These are phyloP conservation scores for Fusarium succisae DNA, from an alignment of 2,329 filamentous ascomycete genomes.

Conservation along the genomic window DNA sequence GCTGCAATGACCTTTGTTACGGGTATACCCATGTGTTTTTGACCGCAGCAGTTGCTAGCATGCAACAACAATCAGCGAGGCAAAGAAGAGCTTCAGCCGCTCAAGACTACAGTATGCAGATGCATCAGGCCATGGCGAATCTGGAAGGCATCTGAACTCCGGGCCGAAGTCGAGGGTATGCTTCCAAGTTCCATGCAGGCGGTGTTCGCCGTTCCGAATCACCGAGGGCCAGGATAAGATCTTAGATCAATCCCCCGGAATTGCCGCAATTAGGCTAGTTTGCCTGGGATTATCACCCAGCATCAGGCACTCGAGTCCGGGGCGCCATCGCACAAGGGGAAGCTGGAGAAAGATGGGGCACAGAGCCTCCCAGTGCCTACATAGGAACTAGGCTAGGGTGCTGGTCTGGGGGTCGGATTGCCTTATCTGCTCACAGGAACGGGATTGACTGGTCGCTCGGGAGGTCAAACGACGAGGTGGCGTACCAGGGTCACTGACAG, in stretches of 20 bases:
- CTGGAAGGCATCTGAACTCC: constrained; percentile 31
- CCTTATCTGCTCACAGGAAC: constrained; percentile 39
- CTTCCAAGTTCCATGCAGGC: constrained; percentile 28
- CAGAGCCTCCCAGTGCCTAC: constrained; percentile 39
- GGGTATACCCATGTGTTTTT: background rate
- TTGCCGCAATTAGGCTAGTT: constrained; percentile 43
- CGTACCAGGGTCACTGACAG: constrained; percentile 28
- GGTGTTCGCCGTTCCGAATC: constrained; percentile 46
- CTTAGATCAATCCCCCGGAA: constrained; percentile 49
- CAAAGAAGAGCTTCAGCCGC: background rate
- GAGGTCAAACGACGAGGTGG: constrained; percentile 24
- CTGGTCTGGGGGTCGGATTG: constrained; percentile 23
- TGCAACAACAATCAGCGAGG: background rate
- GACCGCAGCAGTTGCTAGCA: background rate
- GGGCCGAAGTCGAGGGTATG: constrained; percentile 27
- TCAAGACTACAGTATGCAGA: background rate
- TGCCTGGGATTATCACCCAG: constrained; percentile 20
- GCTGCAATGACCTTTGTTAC: background rate
- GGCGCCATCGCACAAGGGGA: constrained; percentile 44
- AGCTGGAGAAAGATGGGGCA: constrained; percentile 44
- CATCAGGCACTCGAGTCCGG: constrained; percentile 28
- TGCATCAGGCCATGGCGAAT: constrained; percentile 11
- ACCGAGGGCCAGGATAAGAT: constrained; percentile 46
- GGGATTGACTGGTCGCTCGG: constrained; percentile 17
- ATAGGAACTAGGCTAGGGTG: constrained; percentile 11